Base-by-base conservation (phyloP, 1,284 basidiomycete genomes). In the Cryptococcus amylolentus region DNA sequence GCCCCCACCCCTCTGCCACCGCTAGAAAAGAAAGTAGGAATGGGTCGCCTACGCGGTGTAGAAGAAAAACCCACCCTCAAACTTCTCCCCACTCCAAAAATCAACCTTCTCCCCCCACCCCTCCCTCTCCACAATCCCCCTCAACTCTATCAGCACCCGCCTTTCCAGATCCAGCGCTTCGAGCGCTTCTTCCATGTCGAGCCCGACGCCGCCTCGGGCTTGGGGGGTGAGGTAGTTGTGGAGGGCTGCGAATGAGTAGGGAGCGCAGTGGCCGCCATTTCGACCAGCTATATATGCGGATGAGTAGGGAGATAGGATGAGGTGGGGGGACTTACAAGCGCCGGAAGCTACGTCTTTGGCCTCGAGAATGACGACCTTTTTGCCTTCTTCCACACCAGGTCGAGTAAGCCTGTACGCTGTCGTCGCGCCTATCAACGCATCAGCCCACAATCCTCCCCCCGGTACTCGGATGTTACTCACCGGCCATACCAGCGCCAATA, bases 111-210 rank as follows among this genome's bases (percentile, higher is more conserved):
- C 68, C 8, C 52, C 52, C 48, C 54, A 41, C 28, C 18, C 23
- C 26, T 31, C 20, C 26, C 26, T 47, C 18, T 47, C 23, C 45
- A 31, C 23, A 16, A 16, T 12, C 28, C 13, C 45, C 7, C 16
- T 10, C 16, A 27, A 2, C 45, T 47, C 45, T 7, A n/a, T 20
- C 39, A 23, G 23, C 28, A 23, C 49, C 23, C 16, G 2, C 4
- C 16, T 18, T 31, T 16, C 14, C n/a, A 44, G n/a, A 8, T 16
- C 45, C 53, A 52, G 80, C 2, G 83, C 72, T n/a, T 67, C 64
- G 10, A 69, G 27, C 1, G 63, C 67, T 28, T 69, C 58, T 7
- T 82, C 80, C 5, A 76, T 72, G 60, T 59, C 61, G 14, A 72
- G 48, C 0, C 71, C 71, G 1, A 65, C 66, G 2, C 73, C 73